Evolutionary conservation across 208 protist species (phyloP), one percentile per base, ranked within the genome.

Genomic region (Trypanosoma boissoni): DNA sequence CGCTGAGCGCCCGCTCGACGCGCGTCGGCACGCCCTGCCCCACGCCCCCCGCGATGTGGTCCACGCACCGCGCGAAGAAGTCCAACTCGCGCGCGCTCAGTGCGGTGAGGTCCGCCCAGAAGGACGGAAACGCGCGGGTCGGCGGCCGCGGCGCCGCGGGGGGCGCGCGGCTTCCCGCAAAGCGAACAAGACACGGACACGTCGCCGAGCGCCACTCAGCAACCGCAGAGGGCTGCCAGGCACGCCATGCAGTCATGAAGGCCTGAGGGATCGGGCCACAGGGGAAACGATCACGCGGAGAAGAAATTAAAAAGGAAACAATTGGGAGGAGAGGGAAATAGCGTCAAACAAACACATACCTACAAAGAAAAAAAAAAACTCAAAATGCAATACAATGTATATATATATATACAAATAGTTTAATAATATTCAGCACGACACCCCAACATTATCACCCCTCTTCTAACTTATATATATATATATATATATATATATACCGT

Each of bases 61-160:
- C 72, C 28, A 71, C 66, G 45, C 72, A 77, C 26, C 73, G 72
- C 32, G 64, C 64, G 42, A 77, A 63, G 37, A 73, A 77, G 32
- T 77, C 72, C 2, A 55, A 23, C 32, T 77, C 64, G 9, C 41
- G 10, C 29, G 63, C 49, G 32, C 48, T 57, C 6, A 77, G 41
- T 6, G 8, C 50, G 20, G 20, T 26, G 20, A 71, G 42, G 45
- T 71, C 64, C 0, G 57, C 64, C 64, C 64, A 71, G 53, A 64
- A 64, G 5, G 64, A 71, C 12, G 64, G 50, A 46, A 71, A 71
- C 14, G 46, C 3, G 42, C 62, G 61, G 6, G 57, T 37, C 26
- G 64, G 64, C 43, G 64, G 36, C 23, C 14, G 23, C 4, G 2
- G 2, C 29, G 32, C 26, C 7, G 28, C n/a, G n/a, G 54, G 50